Evolutionary conservation across 2,329 filamentous ascomycete genomes (phyloP), one percentile per base, ranked within the genome.

Genomic region (Ascochyta koolunga): DNA sequence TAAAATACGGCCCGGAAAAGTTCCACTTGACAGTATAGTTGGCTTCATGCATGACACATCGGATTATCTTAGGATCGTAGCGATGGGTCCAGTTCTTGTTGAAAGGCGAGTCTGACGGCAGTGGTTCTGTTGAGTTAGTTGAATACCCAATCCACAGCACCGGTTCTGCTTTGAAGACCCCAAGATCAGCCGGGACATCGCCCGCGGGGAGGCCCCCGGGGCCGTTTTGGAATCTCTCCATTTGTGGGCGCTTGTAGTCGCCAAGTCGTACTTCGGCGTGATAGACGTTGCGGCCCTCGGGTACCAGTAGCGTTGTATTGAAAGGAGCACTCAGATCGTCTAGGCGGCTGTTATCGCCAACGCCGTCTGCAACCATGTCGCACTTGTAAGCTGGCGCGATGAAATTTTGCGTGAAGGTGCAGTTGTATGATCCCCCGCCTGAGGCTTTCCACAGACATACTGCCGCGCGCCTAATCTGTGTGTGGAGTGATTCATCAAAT

Each of bases 121-220:
- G 37, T n/a, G 40, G 39, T 16, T 67, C 56, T 0, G 60, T 67
- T 0, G 70, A 69, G 38, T 74, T 69, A 24, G 64, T 50, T 1
- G 69, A 62, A 35, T 69, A 70, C 0, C 73, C 72, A 21, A 75
- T 67, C 73, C 73, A 75, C 1, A 75, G 51, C 3, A 72, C 58
- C 5, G 73, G 71, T 44, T 75, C 72, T 0, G 62, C 51, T 42
- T 71, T 72, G 54, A 75, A 72, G 1, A 64, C 56, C 8, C 70
- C 70, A 2, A 61, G 47, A 22, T 69, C 59, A 19, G 57, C 55
- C n/a, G 69, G 61, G 16, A 58, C 51, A 5, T 55, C 50, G 9
- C 55, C 56, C 5, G 43, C 18, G 5, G 69, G 68, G 22, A 75
- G 66, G 24, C 74, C 78, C 10, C 70, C 74, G 2, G 61, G 27